Evolutionary conservation across 2,329 filamentous ascomycete species (phyloP).

Genomic region (Neonectria punicea): DNA sequence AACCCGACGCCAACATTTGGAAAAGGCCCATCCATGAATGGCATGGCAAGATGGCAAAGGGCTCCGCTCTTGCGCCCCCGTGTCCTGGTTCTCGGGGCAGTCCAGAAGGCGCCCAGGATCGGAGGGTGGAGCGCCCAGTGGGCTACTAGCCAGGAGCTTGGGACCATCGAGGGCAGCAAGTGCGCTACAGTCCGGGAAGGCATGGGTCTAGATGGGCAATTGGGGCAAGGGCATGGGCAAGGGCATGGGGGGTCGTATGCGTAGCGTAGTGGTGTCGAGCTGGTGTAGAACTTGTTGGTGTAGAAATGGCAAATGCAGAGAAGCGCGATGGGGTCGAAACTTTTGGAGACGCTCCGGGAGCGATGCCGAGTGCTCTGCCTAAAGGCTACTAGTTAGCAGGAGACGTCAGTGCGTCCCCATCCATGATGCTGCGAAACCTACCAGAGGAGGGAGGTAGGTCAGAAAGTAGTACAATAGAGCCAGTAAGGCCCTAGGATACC

Average conservation of each 20-base stretch:
- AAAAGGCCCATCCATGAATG: conserved; percentile 18
- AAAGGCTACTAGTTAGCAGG: conserved; percentile 3
- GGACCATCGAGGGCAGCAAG: conserved; percentile 20
- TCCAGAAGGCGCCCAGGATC: conserved; percentile 38
- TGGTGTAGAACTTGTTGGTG: background rate
- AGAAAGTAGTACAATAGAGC: background rate
- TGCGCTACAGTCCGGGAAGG: conserved; percentile 10
- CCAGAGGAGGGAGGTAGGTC: conserved; percentile 4
- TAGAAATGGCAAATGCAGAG: conserved; percentile 5
- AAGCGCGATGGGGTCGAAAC: conserved; percentile 22
- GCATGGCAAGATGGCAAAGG: conserved; percentile 27
- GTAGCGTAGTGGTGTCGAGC: conserved; percentile 13
- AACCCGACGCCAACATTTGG: conserved; percentile 15
- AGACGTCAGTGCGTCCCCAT: conserved; percentile 12
- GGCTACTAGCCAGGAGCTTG: conserved; percentile 24
- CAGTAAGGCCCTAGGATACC: background rate
- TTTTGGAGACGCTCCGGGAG: conserved; percentile 38
- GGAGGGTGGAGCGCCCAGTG: conserved; percentile 29
- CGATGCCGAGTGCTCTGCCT: conserved; percentile 36
- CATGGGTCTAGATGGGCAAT: background rate
- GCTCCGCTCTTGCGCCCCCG: conserved; percentile 35
- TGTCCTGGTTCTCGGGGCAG: conserved; percentile 44
- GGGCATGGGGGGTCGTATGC: conserved; percentile 2
- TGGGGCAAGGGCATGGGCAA: conserved; percentile 20
- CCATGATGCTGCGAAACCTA: conserved; percentile 3